phyloP scores from a whole-genome alignment of 257 asterid genomes.

The Ligustrum vulgare region DNA sequence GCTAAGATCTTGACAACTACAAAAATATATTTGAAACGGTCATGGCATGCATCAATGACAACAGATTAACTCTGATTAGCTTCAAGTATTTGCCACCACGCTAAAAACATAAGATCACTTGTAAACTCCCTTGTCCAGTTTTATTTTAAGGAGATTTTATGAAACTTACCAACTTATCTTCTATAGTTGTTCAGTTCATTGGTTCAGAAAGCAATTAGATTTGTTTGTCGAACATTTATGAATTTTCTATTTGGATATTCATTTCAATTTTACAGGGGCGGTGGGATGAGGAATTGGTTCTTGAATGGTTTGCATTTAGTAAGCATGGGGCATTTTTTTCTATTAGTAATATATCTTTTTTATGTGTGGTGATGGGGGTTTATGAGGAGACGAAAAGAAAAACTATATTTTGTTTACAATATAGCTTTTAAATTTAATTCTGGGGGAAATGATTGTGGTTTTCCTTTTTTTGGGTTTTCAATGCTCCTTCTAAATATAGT shows the following conservation, averaged over 20 bases:
- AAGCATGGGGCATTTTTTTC: not conserved
- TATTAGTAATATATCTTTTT: too few relatives aligned
- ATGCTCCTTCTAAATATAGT: too few relatives aligned
- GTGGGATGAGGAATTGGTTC: constrained; percentile 52
- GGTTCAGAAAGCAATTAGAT: not conserved
- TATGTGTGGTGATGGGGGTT: too few relatives aligned
- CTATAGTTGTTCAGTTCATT: not conserved
- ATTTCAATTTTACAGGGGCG: constrained; percentile 53
- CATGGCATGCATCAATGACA: not conserved
- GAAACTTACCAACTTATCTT: not conserved
- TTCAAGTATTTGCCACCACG: not conserved
- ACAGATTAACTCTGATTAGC: not conserved
- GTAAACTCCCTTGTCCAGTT: not conserved
- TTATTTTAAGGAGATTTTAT: not conserved
- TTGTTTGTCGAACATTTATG: constrained; percentile 11
- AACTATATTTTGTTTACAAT: too few relatives aligned
- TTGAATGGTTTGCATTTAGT: not conserved
- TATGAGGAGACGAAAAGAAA: too few relatives aligned
- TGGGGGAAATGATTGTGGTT: too few relatives aligned
- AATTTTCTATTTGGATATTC: constrained; percentile 13
- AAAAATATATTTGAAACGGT: not conserved
- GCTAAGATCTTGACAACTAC: not conserved
- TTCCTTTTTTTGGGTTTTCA: too few relatives aligned
- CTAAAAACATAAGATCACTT: not conserved
- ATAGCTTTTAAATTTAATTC: too few relatives aligned